A percentile compares a stretch with the other conserved stretches of the same genome.
Evolutionary conservation across 306 rosid species (phyloP).

Genomic region (Sicyos baderoa): DNA sequence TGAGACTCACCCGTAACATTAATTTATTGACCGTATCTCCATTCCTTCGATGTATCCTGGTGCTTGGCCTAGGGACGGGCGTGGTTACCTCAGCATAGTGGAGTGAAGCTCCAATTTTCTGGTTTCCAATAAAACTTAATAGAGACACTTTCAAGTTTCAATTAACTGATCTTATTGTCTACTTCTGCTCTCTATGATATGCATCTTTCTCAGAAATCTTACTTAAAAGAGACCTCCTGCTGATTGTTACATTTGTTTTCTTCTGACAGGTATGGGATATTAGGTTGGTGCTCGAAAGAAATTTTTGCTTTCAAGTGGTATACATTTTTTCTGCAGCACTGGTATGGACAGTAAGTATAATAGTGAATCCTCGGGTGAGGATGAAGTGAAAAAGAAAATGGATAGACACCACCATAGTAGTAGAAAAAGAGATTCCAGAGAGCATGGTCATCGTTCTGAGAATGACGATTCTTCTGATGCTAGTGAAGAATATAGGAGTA

Average conservation of each 20-base stretch:
- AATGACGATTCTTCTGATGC: constrained; percentile 22
- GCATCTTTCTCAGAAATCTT: not conserved
- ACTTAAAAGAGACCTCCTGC: not conserved
- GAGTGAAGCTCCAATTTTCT: too few relatives aligned
- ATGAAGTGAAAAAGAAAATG: constrained; percentile 22
- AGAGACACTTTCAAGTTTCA: too few relatives aligned
- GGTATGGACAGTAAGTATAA: constrained; percentile 42
- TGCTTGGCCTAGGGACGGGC: too few relatives aligned
- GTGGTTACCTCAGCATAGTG: too few relatives aligned
- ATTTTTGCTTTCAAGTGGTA: not conserved
- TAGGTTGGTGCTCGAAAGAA: not conserved
- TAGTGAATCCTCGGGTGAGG: constrained; percentile 43
- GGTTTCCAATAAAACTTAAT: too few relatives aligned
- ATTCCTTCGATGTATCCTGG: too few relatives aligned
- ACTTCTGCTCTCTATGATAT: not conserved
- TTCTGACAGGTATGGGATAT: not conserved
- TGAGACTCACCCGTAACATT: too few relatives aligned
- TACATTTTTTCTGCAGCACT: not conserved
- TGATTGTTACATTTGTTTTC: not conserved
- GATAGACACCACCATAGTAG: constrained; percentile 24
- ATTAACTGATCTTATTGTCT: not conserved
- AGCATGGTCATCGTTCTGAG: constrained; percentile 11
- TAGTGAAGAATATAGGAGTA: constrained; percentile 19
- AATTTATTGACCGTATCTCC: too few relatives aligned
- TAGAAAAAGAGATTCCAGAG: constrained; percentile 25